Base-by-base conservation (phyloP, 805 yeast species). In the Candida nitratophila region DNA sequence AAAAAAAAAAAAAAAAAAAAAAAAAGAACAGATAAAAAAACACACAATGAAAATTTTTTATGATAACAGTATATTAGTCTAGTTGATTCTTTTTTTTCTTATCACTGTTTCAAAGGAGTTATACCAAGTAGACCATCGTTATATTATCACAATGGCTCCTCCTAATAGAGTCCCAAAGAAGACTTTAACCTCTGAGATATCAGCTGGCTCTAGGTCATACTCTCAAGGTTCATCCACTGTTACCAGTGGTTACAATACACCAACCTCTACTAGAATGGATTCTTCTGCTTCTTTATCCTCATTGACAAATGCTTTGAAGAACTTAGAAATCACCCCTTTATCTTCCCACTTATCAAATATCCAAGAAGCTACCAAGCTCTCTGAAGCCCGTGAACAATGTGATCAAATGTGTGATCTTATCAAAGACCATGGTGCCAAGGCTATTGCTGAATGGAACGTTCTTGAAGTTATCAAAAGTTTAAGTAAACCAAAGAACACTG, bases 241-340 rank as follows among this genome's bases (percentile, higher is more conserved):
- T 48, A 66, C 58, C 9, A 60, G 66, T 14, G 64, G 64, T 33
- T 35, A 48, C 37, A 50, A 50, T 27, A 56, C 61, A 26, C 61
- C 68, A 26, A 39, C 73, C 6, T 73, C 74, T 42, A 60, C 66
- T 22, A 15, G 7, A 9, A 51, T 51, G 50, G 58, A 62, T 21
- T 71, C 77, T n/a, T 80, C 91, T 6, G 76, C 89, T 10, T 84
- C 96, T 2, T 70, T 90, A 53, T 68, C 87, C 12, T 60, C 68
- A 3, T 69, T 89, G 47, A 77, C 78, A 52, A 76, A 83, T 33
- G 86, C 93, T 3, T 70, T 89, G 59, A 74, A 74, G 43, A 83
- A 83, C 50, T 65, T 86, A 43, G 76, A 74, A 17, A 55, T 79
- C 35, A 68, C 85, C 10, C 96, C 96, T 20, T 69, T 88, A 46